A percentile compares a stretch with the other conserved stretches of the same genome.
Evolutionary conservation across 2,329 filamentous ascomycete genomes (phyloP).

Genomic region (Aschersonia sp.): DNA sequence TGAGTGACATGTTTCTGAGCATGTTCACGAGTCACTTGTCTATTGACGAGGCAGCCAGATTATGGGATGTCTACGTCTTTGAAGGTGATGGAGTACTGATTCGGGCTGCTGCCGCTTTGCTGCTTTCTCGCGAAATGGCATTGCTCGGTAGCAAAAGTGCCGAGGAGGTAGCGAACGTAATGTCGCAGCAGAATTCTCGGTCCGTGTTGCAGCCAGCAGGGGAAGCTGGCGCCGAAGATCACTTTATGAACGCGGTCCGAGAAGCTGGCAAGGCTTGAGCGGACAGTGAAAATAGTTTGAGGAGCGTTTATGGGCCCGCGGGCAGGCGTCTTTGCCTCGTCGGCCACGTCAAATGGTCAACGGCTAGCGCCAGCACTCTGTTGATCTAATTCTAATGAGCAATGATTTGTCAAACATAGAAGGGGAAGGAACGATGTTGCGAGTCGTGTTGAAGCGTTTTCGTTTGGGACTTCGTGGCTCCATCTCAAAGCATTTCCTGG

Average conservation of each 20-base stretch:
- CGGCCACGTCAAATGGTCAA: no score
- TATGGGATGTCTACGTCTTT: conserved; percentile 76
- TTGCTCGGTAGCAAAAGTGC: conserved; percentile 31
- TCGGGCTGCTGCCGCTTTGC: conserved; percentile 53
- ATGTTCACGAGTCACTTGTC: conserved; percentile 50
- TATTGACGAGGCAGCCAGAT: conserved; percentile 54
- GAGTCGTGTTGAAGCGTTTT: conserved; percentile 7
- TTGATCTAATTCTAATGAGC: conserved; percentile 5
- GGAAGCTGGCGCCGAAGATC: conserved; percentile 32
- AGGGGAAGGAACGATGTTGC: conserved; percentile 1
- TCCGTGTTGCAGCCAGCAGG: conserved; percentile 20
- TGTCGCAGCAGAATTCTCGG: conserved; percentile 15
- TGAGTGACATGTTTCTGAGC: conserved; percentile 45
- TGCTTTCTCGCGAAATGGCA: conserved; percentile 38
- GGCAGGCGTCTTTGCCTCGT: no score
- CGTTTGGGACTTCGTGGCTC: no score
- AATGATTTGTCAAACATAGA: conserved; percentile 10
- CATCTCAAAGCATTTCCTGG: no score
- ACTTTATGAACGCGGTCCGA: conserved; percentile 20
- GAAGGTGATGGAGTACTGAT: conserved; percentile 64
- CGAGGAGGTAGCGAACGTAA: conserved; percentile 26
- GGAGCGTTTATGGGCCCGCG: no score
- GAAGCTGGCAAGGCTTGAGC: conserved; percentile 18
- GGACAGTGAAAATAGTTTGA: neutral
- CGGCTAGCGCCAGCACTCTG: no score